Percentiles rank a stretch among this genome's conserved stretches.
Conservation (phyloP, 2,329 filamentous ascomycete species). For the Aphanoascus verrucosus region DNA sequence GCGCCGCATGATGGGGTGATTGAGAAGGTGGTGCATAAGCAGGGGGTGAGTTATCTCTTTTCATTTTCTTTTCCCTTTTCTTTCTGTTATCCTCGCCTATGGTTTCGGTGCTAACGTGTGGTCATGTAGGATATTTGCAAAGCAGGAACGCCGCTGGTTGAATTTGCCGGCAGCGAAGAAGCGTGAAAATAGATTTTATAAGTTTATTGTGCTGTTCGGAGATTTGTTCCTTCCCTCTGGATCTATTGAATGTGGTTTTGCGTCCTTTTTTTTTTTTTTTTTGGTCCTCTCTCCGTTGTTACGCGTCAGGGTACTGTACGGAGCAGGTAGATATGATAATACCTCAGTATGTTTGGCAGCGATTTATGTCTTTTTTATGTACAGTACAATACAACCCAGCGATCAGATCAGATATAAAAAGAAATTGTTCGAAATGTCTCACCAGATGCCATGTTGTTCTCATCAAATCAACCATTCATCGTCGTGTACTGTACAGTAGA, state of each 20-base stretch:
- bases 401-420: neutral
- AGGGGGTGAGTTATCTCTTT: slow-evolving; percentile 49
- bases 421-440: neutral
- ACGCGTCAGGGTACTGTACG: neutral
- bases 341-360: neutral
- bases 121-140: slow-evolving; percentile 59
- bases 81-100: neutral
- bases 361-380: neutral
- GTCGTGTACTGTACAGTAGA: too few relatives aligned
- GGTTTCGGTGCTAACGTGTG: slow-evolving; percentile 6
- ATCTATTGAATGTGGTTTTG: neutral
- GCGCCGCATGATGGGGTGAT: slow-evolving; percentile 63
- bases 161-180: slow-evolving; percentile 48
- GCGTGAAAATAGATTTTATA: slow-evolving; percentile 4
- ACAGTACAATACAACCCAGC: neutral
- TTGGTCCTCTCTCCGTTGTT: neutral
- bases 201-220: too few relatives aligned
- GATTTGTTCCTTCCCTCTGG: too few relatives aligned
- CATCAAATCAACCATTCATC: too few relatives aligned
- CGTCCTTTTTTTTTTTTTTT: neutral
- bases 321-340: slow-evolving; percentile 5
- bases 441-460: neutral
- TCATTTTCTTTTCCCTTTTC: slow-evolving; percentile 4
- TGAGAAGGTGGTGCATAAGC: slow-evolving; percentile 61
- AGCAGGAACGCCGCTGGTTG: slow-evolving; percentile 61